Evolutionary conservation across 768 basidiomycete genomes (phyloP), one percentile per base, ranked within the genome.

Genomic region (Leccinum ochraceum): DNA sequence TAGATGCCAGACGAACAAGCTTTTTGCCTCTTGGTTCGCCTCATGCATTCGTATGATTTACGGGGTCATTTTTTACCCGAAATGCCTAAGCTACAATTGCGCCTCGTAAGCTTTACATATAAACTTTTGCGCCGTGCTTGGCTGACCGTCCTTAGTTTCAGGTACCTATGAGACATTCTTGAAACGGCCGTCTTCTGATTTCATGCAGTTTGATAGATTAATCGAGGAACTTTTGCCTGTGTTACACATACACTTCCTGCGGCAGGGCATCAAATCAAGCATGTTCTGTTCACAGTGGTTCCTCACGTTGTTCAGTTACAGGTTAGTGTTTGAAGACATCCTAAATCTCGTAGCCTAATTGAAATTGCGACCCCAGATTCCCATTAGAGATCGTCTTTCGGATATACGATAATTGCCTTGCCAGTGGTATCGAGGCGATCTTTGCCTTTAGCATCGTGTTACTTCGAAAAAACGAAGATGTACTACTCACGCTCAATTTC

Each of bases 1-100:
- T 62, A 98, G 96, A 99, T 99, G 97, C 97, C 97, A 24, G 97
- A 98, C 63, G 97, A 99, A 77, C 96, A 98, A 76, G 96, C 96
- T 0, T 99, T 99, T 74, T 96, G 91, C 64, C 84, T 98, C 11
- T 83, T 98, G 10, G 95, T 98, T 30, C 82, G 97, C 56, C 76
- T 99, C 16, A 98, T 98, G 97, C 82, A 97, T 61, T 91, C 95
- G 1, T 98, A 99, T 71, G 95, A 96, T 74, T 81, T 98, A 3
- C 87, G 96, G 49, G 94, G 94, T 1, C 96, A 98, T 76, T 99
- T 95, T 76, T 80, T 98, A n/a, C 95, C 97, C 4, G 96, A 99
- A 69, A 99, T 99, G 97, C 97, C 97, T 1, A 96, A 94, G 66
- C 74, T 99, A 6, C 97, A 98, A 71, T 78, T 95, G 48, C 92